phyloP scores from a whole-genome alignment of 495 filamentous ascomycete species.

The Penicillium alfredii region DNA sequence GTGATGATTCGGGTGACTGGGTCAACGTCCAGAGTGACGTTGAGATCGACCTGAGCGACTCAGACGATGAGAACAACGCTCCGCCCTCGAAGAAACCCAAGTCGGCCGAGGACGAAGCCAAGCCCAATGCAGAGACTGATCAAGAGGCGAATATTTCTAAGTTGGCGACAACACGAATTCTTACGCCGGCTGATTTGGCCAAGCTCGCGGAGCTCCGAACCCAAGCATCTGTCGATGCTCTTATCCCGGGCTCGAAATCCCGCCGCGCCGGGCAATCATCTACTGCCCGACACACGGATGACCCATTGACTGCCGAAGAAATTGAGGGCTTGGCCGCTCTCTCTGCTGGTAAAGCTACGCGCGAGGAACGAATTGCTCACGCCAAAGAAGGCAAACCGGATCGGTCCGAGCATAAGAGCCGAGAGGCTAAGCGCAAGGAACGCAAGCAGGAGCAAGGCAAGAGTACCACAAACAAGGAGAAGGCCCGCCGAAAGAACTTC shows the following conservation, averaged over 20 bases:
- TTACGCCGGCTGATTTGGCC: constrained; percentile 85
- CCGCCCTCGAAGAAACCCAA: constrained; percentile 58
- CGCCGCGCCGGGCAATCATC: constrained; percentile 35
- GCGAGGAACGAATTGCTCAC: constrained; percentile 74
- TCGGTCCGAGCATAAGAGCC: constrained; percentile 71
- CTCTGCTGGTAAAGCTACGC: constrained; percentile 64
- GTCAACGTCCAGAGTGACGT: constrained; percentile 82
- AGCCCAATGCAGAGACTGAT: constrained; percentile 15
- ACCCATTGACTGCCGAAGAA: constrained; percentile 76
- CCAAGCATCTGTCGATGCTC: constrained; percentile 62
- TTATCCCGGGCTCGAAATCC: constrained; percentile 40
- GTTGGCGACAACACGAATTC: constrained; percentile 77
- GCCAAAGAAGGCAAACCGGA: constrained; percentile 70
- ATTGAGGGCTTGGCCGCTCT: constrained; percentile 70
- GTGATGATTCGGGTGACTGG: constrained; percentile 81
- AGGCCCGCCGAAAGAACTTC: constrained; percentile 93
- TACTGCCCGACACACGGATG: constrained; percentile 63
- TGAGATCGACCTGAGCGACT: constrained; percentile 70
- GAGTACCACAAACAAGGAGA: constrained; percentile 96
- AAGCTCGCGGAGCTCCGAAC: constrained; percentile 85
- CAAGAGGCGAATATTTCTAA: constrained; percentile 48
- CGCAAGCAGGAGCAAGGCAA: constrained; percentile 84
- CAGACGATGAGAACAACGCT: constrained; percentile 58
- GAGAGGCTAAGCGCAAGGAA: constrained; percentile 71
- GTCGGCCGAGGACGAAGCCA: constrained; percentile 23